Base-by-base conservation (phyloP, 352 stramenopile genomes). In the Globisporangium sylvaticum region DNA sequence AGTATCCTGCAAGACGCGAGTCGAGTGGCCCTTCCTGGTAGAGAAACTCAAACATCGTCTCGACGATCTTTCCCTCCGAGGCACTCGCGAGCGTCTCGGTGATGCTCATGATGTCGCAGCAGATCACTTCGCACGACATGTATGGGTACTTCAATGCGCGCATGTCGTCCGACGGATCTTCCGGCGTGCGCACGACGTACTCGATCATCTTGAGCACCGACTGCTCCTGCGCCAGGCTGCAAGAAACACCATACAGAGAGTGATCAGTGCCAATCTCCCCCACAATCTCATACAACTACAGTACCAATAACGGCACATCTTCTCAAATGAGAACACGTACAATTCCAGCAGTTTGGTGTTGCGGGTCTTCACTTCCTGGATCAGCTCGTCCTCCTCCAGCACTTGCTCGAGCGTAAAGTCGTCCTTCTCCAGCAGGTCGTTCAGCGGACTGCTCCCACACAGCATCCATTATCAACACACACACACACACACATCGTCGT, bases 101-200 rank as follows among this genome's bases (percentile, higher is more conserved):
- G 65, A 98, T 98, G 58, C 84, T 88, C 54, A 89, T 83, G 54
- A 98, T 96, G 73, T 99, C 97, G 70, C 94, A 99, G 80, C 95
- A 99, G 61, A 99, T 91, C 55, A 99, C 92, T 77, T 99, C 97
- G 74, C 96, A 99, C 52, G 94, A 84, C 96, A 99, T 98, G 88
- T 98, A 99, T 25, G 97, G 96, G 78, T 97, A 99, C 80, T 94
- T 96, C 67, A 94, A 76, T 37, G 81, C 74, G 56, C 84, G 83
- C 62, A 94, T 31, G 63, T 91, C 86, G 60, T 88, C 73, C 8
- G 74, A 65, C 37, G 70, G 57, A 60, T 89, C 74, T 53, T 87
- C 77, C 1, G 87, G 74, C 44, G 70, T 65, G n/a, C 67, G 64
- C 32, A 91, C 83, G 14, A 94, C 78, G 62, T 94, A 96, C 67